Conservation (phyloP, 139 green algal species). For the Ostreobium quekettii region DNA sequence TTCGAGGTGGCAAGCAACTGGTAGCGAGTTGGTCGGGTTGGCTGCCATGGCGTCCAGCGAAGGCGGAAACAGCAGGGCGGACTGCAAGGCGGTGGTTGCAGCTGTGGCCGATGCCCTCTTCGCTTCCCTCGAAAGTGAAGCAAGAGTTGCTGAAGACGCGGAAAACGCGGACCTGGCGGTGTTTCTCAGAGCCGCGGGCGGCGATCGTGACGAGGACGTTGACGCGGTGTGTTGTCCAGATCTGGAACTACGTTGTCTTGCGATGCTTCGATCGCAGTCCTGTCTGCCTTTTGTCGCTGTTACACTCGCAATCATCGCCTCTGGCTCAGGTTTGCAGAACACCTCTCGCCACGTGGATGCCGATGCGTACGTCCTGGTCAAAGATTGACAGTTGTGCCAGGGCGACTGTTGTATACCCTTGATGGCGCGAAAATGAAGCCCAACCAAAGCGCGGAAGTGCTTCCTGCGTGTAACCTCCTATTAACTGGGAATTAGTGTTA, state of each 20-base stretch:
- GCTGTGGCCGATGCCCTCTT: not conserved
- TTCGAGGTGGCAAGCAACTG: too few species aligned
- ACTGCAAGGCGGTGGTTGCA: too few species aligned
- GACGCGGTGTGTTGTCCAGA: not conserved
- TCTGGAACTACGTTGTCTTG: not conserved
- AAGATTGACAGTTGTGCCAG: too few species aligned
- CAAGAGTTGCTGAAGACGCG: too few species aligned
- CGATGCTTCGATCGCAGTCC: not conserved
- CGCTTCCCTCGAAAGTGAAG: not conserved
- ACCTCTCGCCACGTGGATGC: not conserved
- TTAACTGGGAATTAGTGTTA: too few species aligned
- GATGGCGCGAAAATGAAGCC: too few species aligned
- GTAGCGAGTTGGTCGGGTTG: too few species aligned
- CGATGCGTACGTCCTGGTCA: not conserved
- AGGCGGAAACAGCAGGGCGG: too few species aligned
- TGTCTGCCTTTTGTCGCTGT: not conserved
- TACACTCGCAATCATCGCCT: not conserved
- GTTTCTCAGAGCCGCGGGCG: not conserved
- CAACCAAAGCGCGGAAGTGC: too few species aligned
- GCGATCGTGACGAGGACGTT: not conserved
- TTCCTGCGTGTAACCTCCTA: too few species aligned
- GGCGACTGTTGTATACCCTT: too few species aligned
- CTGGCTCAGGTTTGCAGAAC: not conserved
- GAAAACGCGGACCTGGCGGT: not conserved
- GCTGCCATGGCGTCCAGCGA: too few species aligned